Base-by-base conservation (phyloP, 2,329 filamentous ascomycete genomes). In the Arthrobotrys pseudoclavata region DNA sequence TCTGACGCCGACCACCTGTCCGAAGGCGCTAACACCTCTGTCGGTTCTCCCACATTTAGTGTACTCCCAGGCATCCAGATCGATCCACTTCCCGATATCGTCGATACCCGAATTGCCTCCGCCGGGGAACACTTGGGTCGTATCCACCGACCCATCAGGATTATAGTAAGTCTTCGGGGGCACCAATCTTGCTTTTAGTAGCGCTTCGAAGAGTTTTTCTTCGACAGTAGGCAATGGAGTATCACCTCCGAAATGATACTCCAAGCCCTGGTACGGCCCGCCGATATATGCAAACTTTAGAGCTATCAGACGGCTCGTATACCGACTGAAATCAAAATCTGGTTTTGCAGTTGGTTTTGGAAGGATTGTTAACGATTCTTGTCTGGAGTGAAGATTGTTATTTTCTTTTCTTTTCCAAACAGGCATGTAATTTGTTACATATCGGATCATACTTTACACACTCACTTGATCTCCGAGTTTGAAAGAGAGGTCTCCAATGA, bases 31-130 rank as follows among this genome's bases (percentile, higher is more conserved):
- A 40, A 99, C 96, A 12, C 96, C 96, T 67, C 90, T 88, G 83
- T 99, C 96, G 18, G 96, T 99, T 79, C 96, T 88, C 1, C 96
- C 96, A 82, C 95, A 97, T 84, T 99, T 99, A 40, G 92, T 94
- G 84, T 98, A 99, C 78, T 97, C 92, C 83, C 90, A 94, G 6
- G 91, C 90, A 37, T 92, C 89, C 88, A 93, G 97, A 83, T 92
- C 91, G 26, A 97, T 86, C 66, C 57, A 76, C 40, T 76, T 80
- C 60, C 55, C 69, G 4, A 78, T 63, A 60, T 79, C 55, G 47
- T 31, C 77, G 76, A 61, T 76, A 71, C 22, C 22, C 57, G 37
- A 60, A 6, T 48, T 50, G 79, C 88, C 88, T 86, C 89, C 86
- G 18, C 85, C 84, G 13, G 31, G 42, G 71, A 84, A 83, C 50